Evolutionary conservation across 1,139 yeast genomes (phyloP).

Genomic region (Blastobotrys serpentis): DNA sequence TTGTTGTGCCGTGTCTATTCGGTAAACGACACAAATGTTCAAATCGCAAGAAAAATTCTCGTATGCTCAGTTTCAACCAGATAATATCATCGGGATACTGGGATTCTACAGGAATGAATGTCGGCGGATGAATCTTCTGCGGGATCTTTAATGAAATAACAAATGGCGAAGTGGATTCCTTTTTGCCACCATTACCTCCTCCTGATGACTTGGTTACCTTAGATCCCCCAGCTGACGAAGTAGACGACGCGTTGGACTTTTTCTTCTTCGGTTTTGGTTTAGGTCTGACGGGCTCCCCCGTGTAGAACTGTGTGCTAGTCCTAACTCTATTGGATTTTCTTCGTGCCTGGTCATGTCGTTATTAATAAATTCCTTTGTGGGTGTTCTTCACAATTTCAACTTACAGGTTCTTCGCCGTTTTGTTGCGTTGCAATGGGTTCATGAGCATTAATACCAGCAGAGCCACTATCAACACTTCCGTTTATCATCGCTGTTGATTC

Average conservation of each 20-base stretch:
- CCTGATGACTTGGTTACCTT: neutral
- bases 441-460: neutral
- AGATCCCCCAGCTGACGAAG: constrained; percentile 7
- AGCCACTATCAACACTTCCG: neutral
- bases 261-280: constrained; percentile 12
- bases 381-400: neutral
- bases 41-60: constrained; percentile 33
- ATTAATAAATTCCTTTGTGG: constrained; percentile 2
- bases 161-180: constrained; percentile 11
- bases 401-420: constrained; percentile 5
- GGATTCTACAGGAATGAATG: constrained; percentile 26
- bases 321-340: constrained; percentile 27
- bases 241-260: constrained; percentile 2
- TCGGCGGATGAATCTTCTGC: constrained; percentile 28
- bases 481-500: neutral
- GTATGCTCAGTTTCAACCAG: constrained; percentile 30
- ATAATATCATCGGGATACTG: constrained; percentile 29
- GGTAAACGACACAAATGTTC: constrained; percentile 38
- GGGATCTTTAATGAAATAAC: constrained; percentile 18
- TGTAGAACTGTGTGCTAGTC: constrained; percentile 26
- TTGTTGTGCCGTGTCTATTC: constrained; percentile 33
- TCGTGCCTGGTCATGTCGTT: constrained; percentile 11
- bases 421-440: constrained; percentile 4
- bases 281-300: constrained; percentile 24
- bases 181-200: neutral